Evolutionary conservation across 768 basidiomycete genomes (phyloP), one percentile per base, ranked within the genome.

Genomic region (Pleurotus sapidus): DNA sequence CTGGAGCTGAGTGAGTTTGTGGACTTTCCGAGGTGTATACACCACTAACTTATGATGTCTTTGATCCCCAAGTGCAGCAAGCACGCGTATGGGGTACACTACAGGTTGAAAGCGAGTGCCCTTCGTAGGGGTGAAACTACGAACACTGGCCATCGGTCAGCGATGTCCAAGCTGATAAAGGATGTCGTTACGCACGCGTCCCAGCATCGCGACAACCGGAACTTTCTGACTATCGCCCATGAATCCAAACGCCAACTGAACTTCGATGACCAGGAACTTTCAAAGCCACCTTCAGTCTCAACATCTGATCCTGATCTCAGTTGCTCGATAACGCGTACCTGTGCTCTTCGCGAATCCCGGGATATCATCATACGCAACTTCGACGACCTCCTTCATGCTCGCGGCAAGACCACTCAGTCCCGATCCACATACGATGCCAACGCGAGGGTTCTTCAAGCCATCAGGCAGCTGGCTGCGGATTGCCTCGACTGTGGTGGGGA

Each of bases 161-260:
- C 30, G 30, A 11, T 9, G 30, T 34, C 30, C 9, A 34, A 9
- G 8, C 30, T 34, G 30, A 34, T 34, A 9, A 8, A 18, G 8
- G 23, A 38, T 7, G 24, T 15, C 45, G 15, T 46, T 25, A 69
- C 83, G 55, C 63, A 91, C 91, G 67, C 94, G 77, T 58, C 93
- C 93, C 27, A 95, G 84, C 89, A 94, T 94, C 8, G 88, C 91
- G 3, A 95, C 91, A 9, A 91, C 93, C 0, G 94, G 89, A 0
- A 89, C 79, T n/a, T 82, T 81, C 51, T 78, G 72, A 4, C 76
- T 79, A 27, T 69, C 65, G 0, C 91, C 89, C 64, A 95, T 76
- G 23, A 84, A 69, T 5, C 93, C 93, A 70, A 95, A 95, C 0
- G 91, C 91, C 18, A 95, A 75, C n/a, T 6, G 80, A 72, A 58